Percentiles rank a stretch among this genome's conserved stretches.
These are phyloP conservation scores for Solanum chiquidenum DNA, from an alignment of 257 asterid genomes.

Conservation along the genomic window DNA sequence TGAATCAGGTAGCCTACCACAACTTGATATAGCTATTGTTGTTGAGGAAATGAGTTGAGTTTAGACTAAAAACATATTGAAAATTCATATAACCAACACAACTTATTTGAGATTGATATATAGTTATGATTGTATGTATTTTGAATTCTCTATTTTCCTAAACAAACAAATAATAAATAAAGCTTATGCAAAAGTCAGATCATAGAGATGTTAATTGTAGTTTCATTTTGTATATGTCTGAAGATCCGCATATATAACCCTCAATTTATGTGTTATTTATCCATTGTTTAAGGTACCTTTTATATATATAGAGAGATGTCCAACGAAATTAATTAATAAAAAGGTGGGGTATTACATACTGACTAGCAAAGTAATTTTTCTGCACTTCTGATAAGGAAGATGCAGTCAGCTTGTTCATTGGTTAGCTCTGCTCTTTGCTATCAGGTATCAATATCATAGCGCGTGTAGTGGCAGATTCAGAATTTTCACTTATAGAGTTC, in stretches of 20 bases:
- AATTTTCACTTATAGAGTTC: not conserved
- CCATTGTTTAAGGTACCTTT: not conserved
- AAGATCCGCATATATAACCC: too few species aligned
- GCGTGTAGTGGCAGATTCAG: not conserved
- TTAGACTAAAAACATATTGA: not conserved
- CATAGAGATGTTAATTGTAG: too few species aligned
- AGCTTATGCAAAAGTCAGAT: not conserved
- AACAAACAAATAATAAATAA: not conserved
- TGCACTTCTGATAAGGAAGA: conserved; percentile 7
- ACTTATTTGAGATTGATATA: not conserved
- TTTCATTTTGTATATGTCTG: too few species aligned
- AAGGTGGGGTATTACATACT: not conserved
- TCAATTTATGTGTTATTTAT: too few species aligned
- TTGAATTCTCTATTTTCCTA: not conserved
- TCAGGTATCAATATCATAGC: not conserved
- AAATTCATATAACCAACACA: not conserved
- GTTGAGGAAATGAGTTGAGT: not conserved
- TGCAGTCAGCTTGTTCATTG: not conserved
- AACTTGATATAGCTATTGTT: not conserved
- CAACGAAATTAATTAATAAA: not conserved
- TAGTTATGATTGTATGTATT: not conserved
- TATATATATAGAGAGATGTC: not conserved
- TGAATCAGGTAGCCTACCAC: accelerated
- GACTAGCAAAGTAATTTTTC: conserved; percentile 1
- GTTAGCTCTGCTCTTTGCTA: not conserved